Conservation (phyloP, 2,329 filamentous ascomycete species). For the Exophiala sp. region DNA sequence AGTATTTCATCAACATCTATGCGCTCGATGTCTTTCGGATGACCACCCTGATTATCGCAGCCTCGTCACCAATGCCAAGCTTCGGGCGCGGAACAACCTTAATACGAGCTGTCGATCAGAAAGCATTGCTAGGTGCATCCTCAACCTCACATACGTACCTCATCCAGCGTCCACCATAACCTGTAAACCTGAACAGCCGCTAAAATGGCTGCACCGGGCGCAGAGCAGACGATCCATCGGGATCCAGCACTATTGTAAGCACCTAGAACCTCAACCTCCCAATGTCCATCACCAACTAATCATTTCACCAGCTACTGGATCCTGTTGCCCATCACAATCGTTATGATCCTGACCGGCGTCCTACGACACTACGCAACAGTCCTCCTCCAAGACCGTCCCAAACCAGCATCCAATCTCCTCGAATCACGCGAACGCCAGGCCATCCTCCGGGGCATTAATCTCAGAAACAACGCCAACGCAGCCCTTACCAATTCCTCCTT, state of each 20-base stretch:
- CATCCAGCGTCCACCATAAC: neutral
- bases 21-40: no score
- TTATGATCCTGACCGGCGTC: slow-evolving; percentile 96
- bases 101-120: no score
- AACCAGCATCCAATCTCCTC: slow-evolving; percentile 63
- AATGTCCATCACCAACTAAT: slow-evolving; percentile 6
- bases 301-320: slow-evolving; percentile 82
- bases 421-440: slow-evolving; percentile 74
- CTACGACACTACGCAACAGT: slow-evolving; percentile 94
- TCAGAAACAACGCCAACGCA: slow-evolving; percentile 78
- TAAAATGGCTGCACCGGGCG: slow-evolving; percentile 70
- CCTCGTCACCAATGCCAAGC: no score
- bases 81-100: no score
- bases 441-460: slow-evolving; percentile 76
- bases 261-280: neutral
- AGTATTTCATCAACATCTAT: no score
- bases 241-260: slow-evolving; percentile 96
- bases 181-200: slow-evolving; percentile 25
- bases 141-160: neutral
- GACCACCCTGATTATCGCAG: no score
- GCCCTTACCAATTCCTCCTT: slow-evolving; percentile 77
- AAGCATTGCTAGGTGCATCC: neutral
- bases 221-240: slow-evolving; percentile 92
- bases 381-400: slow-evolving; percentile 81
- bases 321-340: slow-evolving; percentile 90